Evolutionary conservation across 768 basidiomycete species (phyloP).

Genomic region (Mrakia gelida): DNA sequence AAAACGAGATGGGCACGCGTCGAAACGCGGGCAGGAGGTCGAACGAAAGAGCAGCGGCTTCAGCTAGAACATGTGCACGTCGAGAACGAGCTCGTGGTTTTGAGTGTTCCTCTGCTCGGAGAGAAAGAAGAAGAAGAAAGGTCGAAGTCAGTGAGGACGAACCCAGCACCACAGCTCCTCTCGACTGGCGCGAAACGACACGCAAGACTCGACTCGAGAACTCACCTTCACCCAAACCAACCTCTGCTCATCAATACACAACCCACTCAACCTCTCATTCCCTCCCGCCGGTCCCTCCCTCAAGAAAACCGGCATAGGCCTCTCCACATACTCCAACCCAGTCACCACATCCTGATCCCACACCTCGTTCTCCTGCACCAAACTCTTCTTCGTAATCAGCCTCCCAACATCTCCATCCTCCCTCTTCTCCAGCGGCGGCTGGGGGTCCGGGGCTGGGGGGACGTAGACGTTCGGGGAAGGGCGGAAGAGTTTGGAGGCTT

Average conservation of each 20-base stretch:
- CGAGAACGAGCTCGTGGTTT: not conserved
- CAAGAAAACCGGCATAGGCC: not conserved
- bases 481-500: not conserved
- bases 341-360: conserved; percentile 12
- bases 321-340: conserved; percentile 11
- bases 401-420: conserved; percentile 17
- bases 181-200: no score
- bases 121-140: no score
- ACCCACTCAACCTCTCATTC: conserved; percentile 11
- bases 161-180: no score
- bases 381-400: not conserved
- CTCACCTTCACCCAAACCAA: conserved; percentile 17
- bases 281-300: not conserved
- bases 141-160: no score
- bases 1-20: no score
- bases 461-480: conserved; percentile 6
- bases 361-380: not conserved
- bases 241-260: conserved; percentile 17
- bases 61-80: conserved; percentile 5
- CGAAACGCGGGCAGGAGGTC: no score
- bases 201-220: no score
- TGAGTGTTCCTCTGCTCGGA: not conserved
- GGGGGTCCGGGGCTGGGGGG: not conserved
- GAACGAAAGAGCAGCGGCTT: no score
- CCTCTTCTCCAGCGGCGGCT: not conserved